Evolutionary conservation across 352 stramenopile species (phyloP), one percentile per base, ranked within the genome.

Genomic region (Halophytophthora batemanensis): DNA sequence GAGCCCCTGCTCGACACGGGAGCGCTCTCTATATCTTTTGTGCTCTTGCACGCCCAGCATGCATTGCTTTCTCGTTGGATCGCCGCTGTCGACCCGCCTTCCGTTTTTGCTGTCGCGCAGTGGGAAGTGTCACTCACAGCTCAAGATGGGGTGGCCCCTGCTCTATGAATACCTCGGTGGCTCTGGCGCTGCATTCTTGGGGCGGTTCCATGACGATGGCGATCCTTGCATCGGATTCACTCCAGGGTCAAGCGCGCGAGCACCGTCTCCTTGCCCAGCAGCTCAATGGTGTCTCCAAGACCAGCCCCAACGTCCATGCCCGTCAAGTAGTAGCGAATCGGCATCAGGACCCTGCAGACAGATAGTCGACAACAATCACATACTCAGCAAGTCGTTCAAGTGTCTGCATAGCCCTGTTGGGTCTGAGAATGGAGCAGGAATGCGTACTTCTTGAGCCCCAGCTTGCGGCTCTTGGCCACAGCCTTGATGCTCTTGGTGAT

Each of bases 241-340:
- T 72, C 29, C n/a, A 57, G 17, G 10, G 50, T 56, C 44, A 89
- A 59, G 37, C 84, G 74, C 34, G 50, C 48, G 10, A 95, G 58
- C 36, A 80, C 70, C 1, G 68, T 86, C 22, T 77, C 60, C 17
- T 78, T 80, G 8, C 82, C 84, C 0, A 95, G 62, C 17, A 93
- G 61, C 60, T 88, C 65, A 61, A 95, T 87, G 15, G 84, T 95
- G 41, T 93, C 82, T 33, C 82, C 84, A 23, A 95, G 66, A 38
- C 80, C 76, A 49, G 84, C 84, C 13, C 84, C 84, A 35, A 95
- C 82, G 42, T 93, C 82, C 81, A 93, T 93, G 6, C 80, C 84
- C 1, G 84, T 95, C 21, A 91, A 35, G 48, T 88, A 92, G 64
- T 95, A 95, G 3, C 84, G 84, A 43, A 93, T 77, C 10, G 84